Base-by-base conservation (phyloP, 257 asterid genomes). In the Galeopsis tetrahit region DNA sequence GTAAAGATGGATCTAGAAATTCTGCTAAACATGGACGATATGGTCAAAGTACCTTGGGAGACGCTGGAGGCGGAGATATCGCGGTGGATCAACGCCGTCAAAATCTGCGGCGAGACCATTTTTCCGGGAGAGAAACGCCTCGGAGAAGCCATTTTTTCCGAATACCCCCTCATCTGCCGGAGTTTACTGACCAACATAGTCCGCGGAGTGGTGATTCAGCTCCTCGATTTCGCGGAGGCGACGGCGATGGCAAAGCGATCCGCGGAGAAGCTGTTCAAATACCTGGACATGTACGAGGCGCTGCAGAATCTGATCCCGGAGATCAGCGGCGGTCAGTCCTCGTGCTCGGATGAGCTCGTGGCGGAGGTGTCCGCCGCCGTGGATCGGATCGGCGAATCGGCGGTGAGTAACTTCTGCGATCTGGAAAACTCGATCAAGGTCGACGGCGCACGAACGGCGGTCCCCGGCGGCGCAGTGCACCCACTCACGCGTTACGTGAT, bases 381-480 rank as follows among this genome's bases (percentile, higher is more conserved):
- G 3, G 88, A 84, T 35, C 64, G 93, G 10, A 82, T 93, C 1
- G 98, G 96, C 0, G 93, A 89, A 38, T 82, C 86, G 0, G 92
- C 86, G 2, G 87, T 82, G 7, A 81, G 85, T 59, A 85, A 86
- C 13, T 85, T 93, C 71, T 76, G 79, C 72, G 95, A 91, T 56
- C 85, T 93, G 0, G 96, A 93, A 48, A 88, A 78, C 28, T 89
- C 96, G 2, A 89, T 93, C 78, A 80, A 78, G 66, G 69, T 84
- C 35, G 98, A 93, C 48, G 71, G 49, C 0, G 85, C 96, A 0
- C 81, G 86, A 32, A 78, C 80, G 0, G 84, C 94, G 0, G 96
- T 91, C 4, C 97, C 96, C 0, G 98, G 98, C 1, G 98, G 97
- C 32, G 98, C 97, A 1, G 92, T 93, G 53, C 98, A 93, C 75